These are phyloP conservation scores for Aspergillus hiratsukae DNA, from an alignment of 2,329 filamentous ascomycete species.

Conservation along the genomic window DNA sequence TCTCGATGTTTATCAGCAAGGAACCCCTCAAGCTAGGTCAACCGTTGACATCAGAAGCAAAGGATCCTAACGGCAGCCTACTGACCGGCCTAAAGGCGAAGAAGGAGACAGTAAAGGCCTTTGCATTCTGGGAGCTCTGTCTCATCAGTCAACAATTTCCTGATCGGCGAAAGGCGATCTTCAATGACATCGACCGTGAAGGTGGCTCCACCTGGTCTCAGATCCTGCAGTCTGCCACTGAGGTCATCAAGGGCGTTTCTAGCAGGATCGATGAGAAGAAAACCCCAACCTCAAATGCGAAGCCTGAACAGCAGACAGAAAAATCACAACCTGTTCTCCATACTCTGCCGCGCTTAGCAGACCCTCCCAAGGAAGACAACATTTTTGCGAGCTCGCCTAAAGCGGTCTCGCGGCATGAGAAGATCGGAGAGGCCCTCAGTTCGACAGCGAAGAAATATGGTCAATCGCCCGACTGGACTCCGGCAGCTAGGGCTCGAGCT, in stretches of 20 bases:
- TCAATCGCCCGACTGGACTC: constrained; percentile 41
- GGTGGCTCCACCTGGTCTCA: constrained; percentile 80
- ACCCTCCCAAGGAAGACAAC: constrained; percentile 45
- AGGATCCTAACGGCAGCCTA: constrained; percentile 86
- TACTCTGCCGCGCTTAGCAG: constrained; percentile 47
- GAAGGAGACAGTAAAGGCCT: constrained; percentile 71
- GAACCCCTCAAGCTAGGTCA: constrained; percentile 79
- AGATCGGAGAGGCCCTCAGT: constrained; percentile 40
- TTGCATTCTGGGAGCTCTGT: constrained; percentile 87
- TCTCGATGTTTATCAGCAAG: constrained; percentile 74
- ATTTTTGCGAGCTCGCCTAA: constrained; percentile 43
- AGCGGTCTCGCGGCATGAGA: constrained; percentile 32
- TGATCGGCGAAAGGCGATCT: constrained; percentile 74
- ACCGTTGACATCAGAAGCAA: constrained; percentile 78
- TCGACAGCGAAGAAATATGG: constrained; percentile 46
- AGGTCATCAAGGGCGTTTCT: constrained; percentile 63
- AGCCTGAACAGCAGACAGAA: constrained; percentile 39
- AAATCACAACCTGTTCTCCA: constrained; percentile 38
- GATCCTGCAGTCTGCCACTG: constrained; percentile 64
- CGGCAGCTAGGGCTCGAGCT: constrained; percentile 33
- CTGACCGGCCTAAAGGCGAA: constrained; percentile 79
- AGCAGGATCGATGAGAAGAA: constrained; percentile 61
- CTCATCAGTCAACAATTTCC: constrained; percentile 72
- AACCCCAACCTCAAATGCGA: constrained; percentile 38
- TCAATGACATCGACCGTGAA: constrained; percentile 77